Evolutionary conservation across 352 stramenopile species (phyloP).

Genomic region (Phytophthora tentaculata): DNA sequence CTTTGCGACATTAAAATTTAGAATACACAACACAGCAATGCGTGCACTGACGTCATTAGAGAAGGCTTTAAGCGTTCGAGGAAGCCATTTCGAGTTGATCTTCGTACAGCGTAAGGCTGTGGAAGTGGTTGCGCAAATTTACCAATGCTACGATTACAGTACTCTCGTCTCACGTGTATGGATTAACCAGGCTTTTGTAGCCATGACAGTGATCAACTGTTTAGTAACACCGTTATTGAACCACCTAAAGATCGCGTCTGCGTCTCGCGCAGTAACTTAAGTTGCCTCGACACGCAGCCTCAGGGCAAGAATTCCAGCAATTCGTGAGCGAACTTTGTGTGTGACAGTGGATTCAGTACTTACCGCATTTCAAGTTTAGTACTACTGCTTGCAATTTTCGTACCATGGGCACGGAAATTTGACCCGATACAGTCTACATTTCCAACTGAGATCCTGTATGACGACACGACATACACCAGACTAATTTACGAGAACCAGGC

Average conservation of each 20-base stretch:
- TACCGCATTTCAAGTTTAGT: background rate
- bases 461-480: conserved; percentile 43
- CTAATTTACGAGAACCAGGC: conserved; percentile 51
- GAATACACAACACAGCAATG: background rate
- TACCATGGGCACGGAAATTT: conserved; percentile 27
- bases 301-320: conserved; percentile 2
- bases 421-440: conserved; percentile 27
- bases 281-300: background rate
- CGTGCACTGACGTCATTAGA: background rate
- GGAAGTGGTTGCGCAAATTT: conserved; percentile 4
- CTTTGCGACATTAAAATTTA: background rate
- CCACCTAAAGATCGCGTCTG: conserved; percentile 5
- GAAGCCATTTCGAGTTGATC: conserved; percentile 1
- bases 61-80: conserved; percentile 5
- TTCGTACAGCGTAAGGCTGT: conserved; percentile 6
- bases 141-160: conserved; percentile 8
- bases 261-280: background rate
- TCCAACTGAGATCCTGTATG: conserved; percentile 38
- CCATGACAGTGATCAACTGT: conserved; percentile 4
- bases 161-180: conserved; percentile 2
- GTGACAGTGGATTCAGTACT: conserved; percentile 11
- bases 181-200: conserved; percentile 9
- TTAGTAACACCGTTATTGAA: background rate
- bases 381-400: conserved; percentile 7
- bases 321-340: conserved; percentile 23